phyloP scores from a whole-genome alignment of 2,329 filamentous ascomycete species.

The Phialocephala subalpina region DNA sequence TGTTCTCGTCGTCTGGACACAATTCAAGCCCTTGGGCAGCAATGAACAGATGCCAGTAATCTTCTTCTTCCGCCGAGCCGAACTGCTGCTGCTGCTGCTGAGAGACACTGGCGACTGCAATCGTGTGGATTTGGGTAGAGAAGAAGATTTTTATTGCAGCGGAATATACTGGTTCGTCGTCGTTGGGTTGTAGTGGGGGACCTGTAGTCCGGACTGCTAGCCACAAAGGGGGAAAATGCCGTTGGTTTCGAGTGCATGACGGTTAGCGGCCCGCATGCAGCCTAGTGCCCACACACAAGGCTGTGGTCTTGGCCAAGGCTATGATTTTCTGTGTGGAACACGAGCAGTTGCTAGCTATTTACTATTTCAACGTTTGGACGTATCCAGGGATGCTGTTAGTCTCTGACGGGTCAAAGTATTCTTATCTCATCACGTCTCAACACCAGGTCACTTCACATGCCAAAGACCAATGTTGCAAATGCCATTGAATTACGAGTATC shows the following conservation, averaged over 20 bases:
- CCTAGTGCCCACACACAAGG: background rate
- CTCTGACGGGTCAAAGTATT: background rate
- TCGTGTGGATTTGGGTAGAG: background rate
- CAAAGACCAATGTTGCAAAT: background rate
- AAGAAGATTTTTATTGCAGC: background rate
- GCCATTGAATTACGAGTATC: conserved; percentile 25
- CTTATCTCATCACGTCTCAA: background rate
- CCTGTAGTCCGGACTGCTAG: background rate
- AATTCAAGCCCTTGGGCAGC: background rate
- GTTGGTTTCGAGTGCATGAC: background rate
- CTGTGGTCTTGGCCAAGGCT: conserved; percentile 4
- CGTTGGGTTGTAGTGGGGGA: conserved; percentile 7
- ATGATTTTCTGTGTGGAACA: background rate
- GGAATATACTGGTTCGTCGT: background rate
- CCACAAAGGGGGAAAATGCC: background rate
- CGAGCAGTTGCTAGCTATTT: background rate
- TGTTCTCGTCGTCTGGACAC: background rate
- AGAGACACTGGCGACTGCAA: background rate
- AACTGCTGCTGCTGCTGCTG: background rate
- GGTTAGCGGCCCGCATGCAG: background rate
- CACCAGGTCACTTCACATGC: background rate
- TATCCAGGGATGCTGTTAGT: background rate
- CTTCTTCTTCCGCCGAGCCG: background rate
- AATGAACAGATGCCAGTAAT: background rate
- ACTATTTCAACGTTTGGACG: background rate